phyloP scores from a whole-genome alignment of 2,329 filamentous ascomycete genomes.

The Fusarium mangiferae region DNA sequence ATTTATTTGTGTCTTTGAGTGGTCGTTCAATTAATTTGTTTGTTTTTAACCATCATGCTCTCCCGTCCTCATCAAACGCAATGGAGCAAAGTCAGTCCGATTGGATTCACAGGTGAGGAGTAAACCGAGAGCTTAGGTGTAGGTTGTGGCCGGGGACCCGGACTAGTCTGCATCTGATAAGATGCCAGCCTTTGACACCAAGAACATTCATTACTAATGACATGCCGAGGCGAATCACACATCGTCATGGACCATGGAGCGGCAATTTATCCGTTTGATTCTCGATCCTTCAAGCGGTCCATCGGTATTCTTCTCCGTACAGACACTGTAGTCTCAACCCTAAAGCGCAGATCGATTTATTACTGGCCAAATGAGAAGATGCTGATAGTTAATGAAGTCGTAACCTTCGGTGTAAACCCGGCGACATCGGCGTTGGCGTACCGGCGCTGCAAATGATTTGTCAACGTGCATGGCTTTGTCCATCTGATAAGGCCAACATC shows the following conservation, averaged over 20 bases:
- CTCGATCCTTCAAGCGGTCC: not conserved
- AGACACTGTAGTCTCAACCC: constrained; percentile 7
- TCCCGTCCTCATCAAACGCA: not conserved
- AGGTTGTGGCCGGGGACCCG: constrained; percentile 9
- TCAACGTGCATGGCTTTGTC: constrained; percentile 8
- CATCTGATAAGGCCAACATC: constrained; percentile 25
- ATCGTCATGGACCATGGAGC: constrained; percentile 5
- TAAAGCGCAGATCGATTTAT: constrained; percentile 21
- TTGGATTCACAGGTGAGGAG: constrained; percentile 2
- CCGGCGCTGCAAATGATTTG: not conserved
- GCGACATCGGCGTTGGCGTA: constrained; percentile 17
- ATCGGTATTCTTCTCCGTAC: constrained; percentile 22
- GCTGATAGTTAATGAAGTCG: constrained; percentile 27
- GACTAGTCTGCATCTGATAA: constrained; percentile 38
- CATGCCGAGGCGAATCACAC: constrained; percentile 29
- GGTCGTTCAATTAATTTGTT: not conserved
- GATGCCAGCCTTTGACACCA: constrained; percentile 22
- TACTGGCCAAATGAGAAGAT: constrained; percentile 31
- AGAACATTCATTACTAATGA: constrained; percentile 28
- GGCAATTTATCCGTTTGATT: constrained; percentile 7
- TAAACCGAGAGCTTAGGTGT: constrained; percentile 5
- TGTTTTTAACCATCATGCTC: fast-evolving
- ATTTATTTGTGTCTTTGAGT: no score
- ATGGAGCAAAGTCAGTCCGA: not conserved
- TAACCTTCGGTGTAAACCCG: constrained; percentile 12